A percentile compares a stretch with the other conserved stretches of the same genome.
These are phyloP conservation scores for Dactylellina haptotyla DNA, from an alignment of 2,329 filamentous ascomycete genomes.

Conservation along the genomic window DNA sequence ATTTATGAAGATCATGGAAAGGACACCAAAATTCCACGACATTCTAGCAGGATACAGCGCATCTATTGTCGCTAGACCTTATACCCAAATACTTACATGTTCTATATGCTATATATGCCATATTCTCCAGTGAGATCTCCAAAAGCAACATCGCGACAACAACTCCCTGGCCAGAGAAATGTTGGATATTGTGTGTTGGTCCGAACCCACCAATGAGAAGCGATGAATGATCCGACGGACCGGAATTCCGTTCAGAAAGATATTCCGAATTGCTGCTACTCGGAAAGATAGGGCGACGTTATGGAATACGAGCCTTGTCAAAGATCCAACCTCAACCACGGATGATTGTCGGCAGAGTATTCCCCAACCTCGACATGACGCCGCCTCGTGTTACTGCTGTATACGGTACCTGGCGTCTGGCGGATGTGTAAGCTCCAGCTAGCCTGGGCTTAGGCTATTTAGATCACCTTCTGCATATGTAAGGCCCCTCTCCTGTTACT, in stretches of 20 bases:
- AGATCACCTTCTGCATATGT: constrained; percentile 29
- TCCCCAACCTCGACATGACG: constrained; percentile 1
- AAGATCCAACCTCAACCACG: constrained; percentile 18
- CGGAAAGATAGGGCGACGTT: constrained; percentile 41
- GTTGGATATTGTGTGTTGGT: constrained; percentile 34
- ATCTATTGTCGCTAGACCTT: no score
- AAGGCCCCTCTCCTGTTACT: constrained; percentile 15
- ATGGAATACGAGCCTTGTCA: constrained; percentile 28
- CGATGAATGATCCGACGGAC: constrained; percentile 11
- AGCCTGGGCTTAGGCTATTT: constrained; percentile 43
- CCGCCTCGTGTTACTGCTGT: neutral
- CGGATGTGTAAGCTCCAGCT: constrained; percentile 4
- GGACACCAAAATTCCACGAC: no score
- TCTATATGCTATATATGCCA: no score
- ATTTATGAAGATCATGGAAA: no score
- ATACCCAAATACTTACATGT: no score
- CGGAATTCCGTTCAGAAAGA: constrained; percentile 24
- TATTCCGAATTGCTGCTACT: constrained; percentile 35
- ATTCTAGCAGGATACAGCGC: no score
- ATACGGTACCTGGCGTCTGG: constrained; percentile 7
- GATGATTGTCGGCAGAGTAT: constrained; percentile 40
- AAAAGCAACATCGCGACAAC: no score
- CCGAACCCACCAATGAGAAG: constrained; percentile 3
- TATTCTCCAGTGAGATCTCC: no score
- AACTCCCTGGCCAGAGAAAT: neutral